These are phyloP conservation scores for Musa schizocarpa DNA, from an alignment of 176 grass and related monocot genomes.

Conservation along the genomic window DNA sequence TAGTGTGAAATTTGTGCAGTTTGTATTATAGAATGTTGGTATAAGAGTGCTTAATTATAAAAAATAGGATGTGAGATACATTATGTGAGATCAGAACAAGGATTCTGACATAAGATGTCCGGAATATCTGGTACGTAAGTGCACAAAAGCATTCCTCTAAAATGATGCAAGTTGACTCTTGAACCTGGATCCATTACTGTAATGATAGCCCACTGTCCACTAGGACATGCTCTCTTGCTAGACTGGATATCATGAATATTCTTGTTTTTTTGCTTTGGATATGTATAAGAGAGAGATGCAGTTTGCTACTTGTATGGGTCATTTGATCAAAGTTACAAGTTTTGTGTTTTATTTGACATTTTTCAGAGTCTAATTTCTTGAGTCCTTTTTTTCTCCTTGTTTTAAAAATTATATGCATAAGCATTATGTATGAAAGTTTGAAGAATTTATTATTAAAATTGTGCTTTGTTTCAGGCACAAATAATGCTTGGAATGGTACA, in stretches of 20 bases:
- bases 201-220: no score
- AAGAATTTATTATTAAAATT: not conserved
- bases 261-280: no score
- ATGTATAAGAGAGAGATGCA: not conserved
- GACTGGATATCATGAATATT: no score
- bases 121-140: no score
- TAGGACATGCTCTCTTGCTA: no score
- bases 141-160: no score
- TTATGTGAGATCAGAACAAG: not conserved
- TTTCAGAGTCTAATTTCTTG: not conserved
- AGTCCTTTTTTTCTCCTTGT: not conserved
- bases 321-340: not conserved
- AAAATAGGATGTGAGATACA: not conserved
- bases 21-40: not conserved
- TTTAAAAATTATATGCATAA: not conserved
- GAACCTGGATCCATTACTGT: no score
- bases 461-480: slow-evolving; percentile 55
- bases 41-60: no score
- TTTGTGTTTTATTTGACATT: not conserved
- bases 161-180: no score
- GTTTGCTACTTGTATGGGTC: not conserved
- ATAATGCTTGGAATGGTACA: slow-evolving; percentile 98
- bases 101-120: not conserved
- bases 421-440: slow-evolving; percentile 3
- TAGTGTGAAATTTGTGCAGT: not conserved